phyloP scores from a whole-genome alignment of 2,329 filamentous ascomycete species.

The Fusarium gaditjirri region DNA sequence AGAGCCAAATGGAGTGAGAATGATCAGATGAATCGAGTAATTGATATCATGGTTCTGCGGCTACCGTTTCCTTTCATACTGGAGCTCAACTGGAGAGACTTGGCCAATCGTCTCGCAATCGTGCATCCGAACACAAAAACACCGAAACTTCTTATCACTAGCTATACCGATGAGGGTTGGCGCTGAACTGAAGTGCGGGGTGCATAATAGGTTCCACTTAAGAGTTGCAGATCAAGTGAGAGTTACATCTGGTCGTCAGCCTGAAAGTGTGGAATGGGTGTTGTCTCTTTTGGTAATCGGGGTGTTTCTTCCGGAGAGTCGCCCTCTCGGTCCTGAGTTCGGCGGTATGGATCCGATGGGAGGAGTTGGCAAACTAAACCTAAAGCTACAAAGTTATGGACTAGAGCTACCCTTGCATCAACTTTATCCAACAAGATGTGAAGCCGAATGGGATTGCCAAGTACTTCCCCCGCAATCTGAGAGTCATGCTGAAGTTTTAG shows the following conservation, averaged over 20 bases:
- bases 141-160: not conserved
- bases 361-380: not conserved
- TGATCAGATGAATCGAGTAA: not conserved
- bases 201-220: conserved; percentile 1
- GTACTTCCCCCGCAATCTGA: not conserved
- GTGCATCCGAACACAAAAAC: not conserved
- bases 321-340: not conserved
- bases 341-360: not conserved
- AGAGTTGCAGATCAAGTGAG: conserved; percentile 1
- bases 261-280: not conserved
- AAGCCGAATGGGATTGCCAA: not conserved
- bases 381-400: not conserved
- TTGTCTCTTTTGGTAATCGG: not conserved
- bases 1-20: not conserved
- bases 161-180: not conserved
- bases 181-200: conserved; percentile 13
- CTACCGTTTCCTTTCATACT: not conserved
- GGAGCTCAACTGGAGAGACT: not conserved
- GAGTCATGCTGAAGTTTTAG: not conserved
- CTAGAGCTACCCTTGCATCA: not conserved
- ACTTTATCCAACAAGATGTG: not conserved
- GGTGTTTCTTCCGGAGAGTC: not conserved
- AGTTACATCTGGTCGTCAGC: not conserved
- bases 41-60: not conserved
- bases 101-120: not conserved